These are phyloP conservation scores for Pseudozyma hubeiensis DNA, from an alignment of 1,284 basidiomycete genomes.

Conservation along the genomic window DNA sequence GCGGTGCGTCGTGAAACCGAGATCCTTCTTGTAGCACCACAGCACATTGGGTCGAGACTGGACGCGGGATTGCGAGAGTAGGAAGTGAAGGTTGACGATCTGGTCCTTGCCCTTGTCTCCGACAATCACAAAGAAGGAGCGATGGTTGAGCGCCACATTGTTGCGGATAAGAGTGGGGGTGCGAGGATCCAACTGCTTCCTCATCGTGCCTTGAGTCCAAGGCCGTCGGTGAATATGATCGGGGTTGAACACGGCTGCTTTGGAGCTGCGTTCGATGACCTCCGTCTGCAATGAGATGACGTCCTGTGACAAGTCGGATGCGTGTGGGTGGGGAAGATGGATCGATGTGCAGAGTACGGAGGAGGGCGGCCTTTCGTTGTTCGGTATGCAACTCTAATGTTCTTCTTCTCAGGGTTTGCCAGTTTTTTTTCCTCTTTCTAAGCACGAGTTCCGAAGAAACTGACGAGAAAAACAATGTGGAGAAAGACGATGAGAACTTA, in stretches of 20 bases:
- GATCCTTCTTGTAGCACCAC: conserved; percentile 67
- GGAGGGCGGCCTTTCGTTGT: too few species aligned
- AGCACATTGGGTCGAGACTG: conserved; percentile 62
- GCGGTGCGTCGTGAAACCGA: conserved; percentile 78
- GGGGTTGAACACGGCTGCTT: background rate
- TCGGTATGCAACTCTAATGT: background rate
- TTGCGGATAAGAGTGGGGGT: conserved; percentile 92
- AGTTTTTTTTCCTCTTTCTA: conserved; percentile 1
- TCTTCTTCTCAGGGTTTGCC: conserved; percentile 26
- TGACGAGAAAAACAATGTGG: background rate
- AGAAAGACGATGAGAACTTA: background rate
- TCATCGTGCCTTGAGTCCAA: conserved; percentile 42
- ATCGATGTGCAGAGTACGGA: too few species aligned
- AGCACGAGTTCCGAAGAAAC: conserved; percentile 18
- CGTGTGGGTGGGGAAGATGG: too few species aligned
- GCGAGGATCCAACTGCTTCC: conserved; percentile 77
- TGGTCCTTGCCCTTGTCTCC: conserved; percentile 95
- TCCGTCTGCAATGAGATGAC: background rate
- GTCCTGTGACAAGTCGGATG: too few species aligned
- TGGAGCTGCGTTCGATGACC: too few species aligned
- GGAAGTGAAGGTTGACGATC: conserved; percentile 94
- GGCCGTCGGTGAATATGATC: conserved; percentile 5
- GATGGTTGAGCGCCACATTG: conserved; percentile 83
- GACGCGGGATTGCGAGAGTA: conserved; percentile 70
- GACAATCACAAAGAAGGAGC: conserved; percentile 96